Conservation (phyloP, 2,329 filamentous ascomycete genomes). For the Neofusicoccum umdonicola region DNA sequence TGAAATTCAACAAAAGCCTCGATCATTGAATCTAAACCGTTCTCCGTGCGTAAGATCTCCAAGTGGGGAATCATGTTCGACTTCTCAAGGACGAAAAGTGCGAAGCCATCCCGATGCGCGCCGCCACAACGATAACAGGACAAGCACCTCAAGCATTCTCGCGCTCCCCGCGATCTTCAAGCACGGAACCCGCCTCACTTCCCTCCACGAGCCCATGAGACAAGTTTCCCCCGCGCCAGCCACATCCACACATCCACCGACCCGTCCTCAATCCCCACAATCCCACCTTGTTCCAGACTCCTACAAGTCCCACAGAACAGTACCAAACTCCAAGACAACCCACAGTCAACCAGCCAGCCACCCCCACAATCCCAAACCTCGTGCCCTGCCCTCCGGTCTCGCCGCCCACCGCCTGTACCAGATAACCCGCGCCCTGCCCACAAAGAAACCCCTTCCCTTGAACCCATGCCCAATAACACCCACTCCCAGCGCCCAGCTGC, state of each 20-base stretch:
- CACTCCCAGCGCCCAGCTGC: neutral
- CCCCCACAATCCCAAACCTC: neutral
- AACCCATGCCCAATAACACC: neutral
- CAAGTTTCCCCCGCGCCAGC: too few relatives aligned
- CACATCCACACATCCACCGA: neutral
- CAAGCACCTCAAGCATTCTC: too few relatives aligned
- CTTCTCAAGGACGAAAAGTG: too few relatives aligned
- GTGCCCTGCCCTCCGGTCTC: neutral
- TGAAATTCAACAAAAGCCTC: too few relatives aligned
- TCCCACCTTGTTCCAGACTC: neutral
- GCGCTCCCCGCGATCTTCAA: neutral
- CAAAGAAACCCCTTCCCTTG: too few relatives aligned
- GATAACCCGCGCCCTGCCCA: too few relatives aligned
- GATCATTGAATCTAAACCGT: too few relatives aligned
- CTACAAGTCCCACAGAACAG: neutral
- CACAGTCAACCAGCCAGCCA: neutral
- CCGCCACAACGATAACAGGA: too few relatives aligned
- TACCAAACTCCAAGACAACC: neutral
- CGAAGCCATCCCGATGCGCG: too few relatives aligned
- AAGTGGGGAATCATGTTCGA: too few relatives aligned
- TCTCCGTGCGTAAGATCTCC: too few relatives aligned
- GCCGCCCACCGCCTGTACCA: neutral
- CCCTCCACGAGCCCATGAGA: neutral
- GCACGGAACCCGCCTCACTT: neutral
- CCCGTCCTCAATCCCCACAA: neutral